Percentiles rank a stretch among this genome's conserved stretches.
phyloP scores from a whole-genome alignment of 192 early-diverging fungal species.

The Geosiphon pyriformis region DNA sequence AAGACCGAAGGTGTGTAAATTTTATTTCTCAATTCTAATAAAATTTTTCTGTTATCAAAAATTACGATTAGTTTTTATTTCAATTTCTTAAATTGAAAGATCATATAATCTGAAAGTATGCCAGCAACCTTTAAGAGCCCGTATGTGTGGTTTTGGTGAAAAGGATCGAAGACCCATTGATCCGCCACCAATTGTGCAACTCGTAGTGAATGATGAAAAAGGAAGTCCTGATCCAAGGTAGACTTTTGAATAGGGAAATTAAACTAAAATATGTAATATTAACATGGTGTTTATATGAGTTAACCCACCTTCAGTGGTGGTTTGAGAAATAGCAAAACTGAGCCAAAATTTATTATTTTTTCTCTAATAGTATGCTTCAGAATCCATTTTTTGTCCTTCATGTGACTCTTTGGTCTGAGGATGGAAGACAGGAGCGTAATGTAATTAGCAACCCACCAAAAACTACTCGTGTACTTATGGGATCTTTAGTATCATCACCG shows the following conservation, averaged over 20 bases:
- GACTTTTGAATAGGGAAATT: slow-evolving; percentile 36
- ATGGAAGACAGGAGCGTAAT: slow-evolving; percentile 50
- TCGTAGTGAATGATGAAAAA: slow-evolving; percentile 54
- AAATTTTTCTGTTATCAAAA: neutral
- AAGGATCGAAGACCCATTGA: slow-evolving; percentile 76
- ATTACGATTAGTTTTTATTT: neutral
- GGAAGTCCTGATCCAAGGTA: slow-evolving; percentile 38
- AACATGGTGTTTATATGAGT: neutral
- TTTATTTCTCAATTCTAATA: no score
- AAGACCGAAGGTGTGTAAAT: slow-evolving; percentile 10
- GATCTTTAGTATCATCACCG: slow-evolving; percentile 57
- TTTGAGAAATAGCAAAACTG: no score
- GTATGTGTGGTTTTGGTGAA: slow-evolving; percentile 79
- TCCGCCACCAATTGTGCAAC: slow-evolving; percentile 70
- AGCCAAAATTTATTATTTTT: slow-evolving; percentile 1
- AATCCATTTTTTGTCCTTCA: slow-evolving; percentile 60
- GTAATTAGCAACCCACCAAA: slow-evolving; percentile 58
- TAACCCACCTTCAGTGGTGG: no score
- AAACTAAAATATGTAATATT: neutral
- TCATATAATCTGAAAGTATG: slow-evolving; percentile 57
- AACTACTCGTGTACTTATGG: slow-evolving; percentile 57
- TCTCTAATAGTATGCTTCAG: slow-evolving; percentile 30
- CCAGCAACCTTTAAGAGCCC: slow-evolving; percentile 68
- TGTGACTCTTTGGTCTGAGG: slow-evolving; percentile 56
- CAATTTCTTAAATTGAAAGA: slow-evolving; percentile 41